Evolutionary conservation across 1,284 basidiomycete species (phyloP).

Genomic region (Ceratobasidium theobromae): DNA sequence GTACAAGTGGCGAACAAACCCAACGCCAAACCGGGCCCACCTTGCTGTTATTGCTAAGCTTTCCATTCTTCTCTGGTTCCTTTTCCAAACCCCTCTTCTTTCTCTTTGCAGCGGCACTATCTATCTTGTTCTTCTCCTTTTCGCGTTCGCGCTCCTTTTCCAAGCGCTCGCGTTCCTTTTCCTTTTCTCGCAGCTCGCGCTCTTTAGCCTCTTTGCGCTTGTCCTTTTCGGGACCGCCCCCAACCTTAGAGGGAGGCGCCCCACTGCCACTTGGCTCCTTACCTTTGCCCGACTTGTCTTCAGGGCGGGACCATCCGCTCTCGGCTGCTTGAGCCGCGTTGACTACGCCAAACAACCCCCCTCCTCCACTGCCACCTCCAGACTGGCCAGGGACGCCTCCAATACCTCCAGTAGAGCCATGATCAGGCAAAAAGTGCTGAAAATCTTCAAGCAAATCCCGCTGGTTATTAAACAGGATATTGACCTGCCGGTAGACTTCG

Average conservation of each 20-base stretch:
- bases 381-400: slow-evolving; percentile 35
- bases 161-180: slow-evolving; percentile 54
- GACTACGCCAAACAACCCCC: slow-evolving; percentile 46
- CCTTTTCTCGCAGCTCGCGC: slow-evolving; percentile 49
- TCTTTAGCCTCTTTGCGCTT: slow-evolving; percentile 40
- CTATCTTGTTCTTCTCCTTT: slow-evolving; percentile 30
- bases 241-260: slow-evolving; percentile 26
- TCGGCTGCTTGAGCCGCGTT: slow-evolving; percentile 42
- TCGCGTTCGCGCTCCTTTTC: slow-evolving; percentile 23
- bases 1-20: background rate
- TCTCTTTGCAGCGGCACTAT: slow-evolving; percentile 33
- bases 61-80: slow-evolving; percentile 44
- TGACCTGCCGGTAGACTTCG: slow-evolving; percentile 93
- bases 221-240: slow-evolving; percentile 32
- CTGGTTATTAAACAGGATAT: slow-evolving; percentile 87
- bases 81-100: slow-evolving; percentile 37
- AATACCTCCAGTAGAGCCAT: slow-evolving; percentile 42
- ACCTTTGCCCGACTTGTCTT: slow-evolving; percentile 34
- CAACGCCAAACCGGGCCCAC: slow-evolving; percentile 35
- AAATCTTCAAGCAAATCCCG: slow-evolving; percentile 94
- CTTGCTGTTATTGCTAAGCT: slow-evolving; percentile 36
- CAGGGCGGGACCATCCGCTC: slow-evolving; percentile 31
- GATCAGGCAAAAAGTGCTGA: slow-evolving; percentile 91
- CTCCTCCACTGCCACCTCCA: slow-evolving; percentile 37
- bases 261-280: slow-evolving; percentile 41